These are phyloP conservation scores for Globisporangium carolinianum DNA, from an alignment of 352 stramenopile genomes.

Conservation along the genomic window DNA sequence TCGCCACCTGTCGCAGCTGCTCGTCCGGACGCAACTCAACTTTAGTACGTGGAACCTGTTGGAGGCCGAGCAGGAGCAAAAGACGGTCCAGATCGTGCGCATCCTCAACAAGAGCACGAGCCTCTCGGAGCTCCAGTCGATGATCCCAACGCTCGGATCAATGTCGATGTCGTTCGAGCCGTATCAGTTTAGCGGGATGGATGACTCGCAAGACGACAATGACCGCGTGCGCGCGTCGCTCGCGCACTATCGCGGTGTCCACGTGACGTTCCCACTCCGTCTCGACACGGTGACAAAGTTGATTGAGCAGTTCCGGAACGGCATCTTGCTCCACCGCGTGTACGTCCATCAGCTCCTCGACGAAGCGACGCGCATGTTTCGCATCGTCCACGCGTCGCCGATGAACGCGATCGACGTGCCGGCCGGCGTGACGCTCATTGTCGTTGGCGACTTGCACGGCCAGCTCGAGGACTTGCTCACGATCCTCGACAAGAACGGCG, in stretches of 20 bases:
- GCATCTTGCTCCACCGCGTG: conserved; percentile 69
- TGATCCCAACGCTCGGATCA: conserved; percentile 70
- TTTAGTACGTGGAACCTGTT: conserved; percentile 84
- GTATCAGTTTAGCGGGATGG: conserved; percentile 1
- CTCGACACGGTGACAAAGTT: conserved; percentile 75
- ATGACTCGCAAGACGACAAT: conserved; percentile 39
- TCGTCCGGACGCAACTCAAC: conserved; percentile 78
- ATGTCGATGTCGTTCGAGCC: conserved; percentile 9
- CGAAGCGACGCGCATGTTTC: conserved; percentile 52
- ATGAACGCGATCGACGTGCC: conserved; percentile 79
- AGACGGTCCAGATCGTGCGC: conserved; percentile 79
- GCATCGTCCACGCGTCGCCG: conserved; percentile 29
- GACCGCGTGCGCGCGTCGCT: conserved; percentile 58
- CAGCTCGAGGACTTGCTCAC: conserved; percentile 92
- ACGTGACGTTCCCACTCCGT: conserved; percentile 64
- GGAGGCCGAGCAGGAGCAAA: conserved; percentile 75
- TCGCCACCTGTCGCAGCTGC: conserved; percentile 57
- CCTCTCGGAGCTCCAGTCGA: conserved; percentile 73
- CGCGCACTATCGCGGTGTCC: conserved; percentile 63
- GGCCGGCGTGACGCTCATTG: conserved; percentile 79
- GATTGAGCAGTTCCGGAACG: conserved; percentile 81
- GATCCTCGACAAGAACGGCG: conserved; percentile 90
- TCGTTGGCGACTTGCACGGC: conserved; percentile 91
- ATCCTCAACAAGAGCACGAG: conserved; percentile 82
- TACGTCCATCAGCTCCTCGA: conserved; percentile 76